phyloP scores from a whole-genome alignment of 106 monocot genomes.

The Vanilla planifolia region DNA sequence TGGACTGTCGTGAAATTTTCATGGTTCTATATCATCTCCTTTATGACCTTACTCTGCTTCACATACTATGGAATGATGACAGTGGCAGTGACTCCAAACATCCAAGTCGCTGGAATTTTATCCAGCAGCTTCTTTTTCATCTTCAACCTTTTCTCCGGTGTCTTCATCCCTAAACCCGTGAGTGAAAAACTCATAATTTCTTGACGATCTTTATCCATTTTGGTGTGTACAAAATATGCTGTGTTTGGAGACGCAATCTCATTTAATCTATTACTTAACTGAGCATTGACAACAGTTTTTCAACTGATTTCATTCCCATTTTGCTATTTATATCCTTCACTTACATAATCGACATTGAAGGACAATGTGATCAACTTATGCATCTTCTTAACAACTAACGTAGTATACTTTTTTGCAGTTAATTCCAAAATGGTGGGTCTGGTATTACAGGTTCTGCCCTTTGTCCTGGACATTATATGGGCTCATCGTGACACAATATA shows the following conservation, averaged over 20 bases:
- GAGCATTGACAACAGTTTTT: not conserved
- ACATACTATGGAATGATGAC: slow-evolving; percentile 60
- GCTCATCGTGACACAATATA: slow-evolving; percentile 56
- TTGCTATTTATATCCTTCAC: no score
- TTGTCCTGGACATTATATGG: slow-evolving; percentile 75
- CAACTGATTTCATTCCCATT: not conserved
- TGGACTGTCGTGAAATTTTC: slow-evolving; percentile 37
- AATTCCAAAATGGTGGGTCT: slow-evolving; percentile 72
- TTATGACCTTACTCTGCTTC: slow-evolving; percentile 42
- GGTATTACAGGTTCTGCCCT: slow-evolving; percentile 78
- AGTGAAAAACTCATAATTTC: slow-evolving; percentile 6
- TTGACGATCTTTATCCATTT: no score
- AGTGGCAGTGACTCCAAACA: slow-evolving; percentile 33
- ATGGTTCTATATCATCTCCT: slow-evolving; percentile 43
- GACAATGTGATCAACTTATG: no score
- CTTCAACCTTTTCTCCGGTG: slow-evolving; percentile 46
- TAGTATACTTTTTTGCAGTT: no score
- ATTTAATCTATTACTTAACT: not conserved
- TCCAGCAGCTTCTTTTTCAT: slow-evolving; percentile 29
- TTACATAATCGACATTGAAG: no score
- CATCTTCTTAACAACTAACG: no score
- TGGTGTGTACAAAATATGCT: no score
- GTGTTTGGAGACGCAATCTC: no score
- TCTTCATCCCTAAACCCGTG: slow-evolving; percentile 35
- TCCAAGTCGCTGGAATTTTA: slow-evolving; percentile 28